Evolutionary conservation across 148 eudicot genomes (phyloP).

Genomic region (Camellia lanceoleosa): DNA sequence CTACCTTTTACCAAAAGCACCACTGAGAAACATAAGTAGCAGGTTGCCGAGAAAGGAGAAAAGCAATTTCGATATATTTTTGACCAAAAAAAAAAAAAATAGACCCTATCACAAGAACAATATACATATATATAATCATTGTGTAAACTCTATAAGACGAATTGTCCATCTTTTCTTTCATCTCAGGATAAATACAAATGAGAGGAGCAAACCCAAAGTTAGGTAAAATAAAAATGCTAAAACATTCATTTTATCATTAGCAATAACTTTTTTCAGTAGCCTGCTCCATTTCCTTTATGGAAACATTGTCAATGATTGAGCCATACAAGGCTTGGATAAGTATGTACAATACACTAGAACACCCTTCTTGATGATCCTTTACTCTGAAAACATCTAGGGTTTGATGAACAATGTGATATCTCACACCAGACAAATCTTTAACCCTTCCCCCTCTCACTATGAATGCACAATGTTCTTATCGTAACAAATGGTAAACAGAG

Average conservation of each 20-base stretch:
- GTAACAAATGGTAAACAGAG: too few species aligned
- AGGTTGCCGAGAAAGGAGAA: too few species aligned
- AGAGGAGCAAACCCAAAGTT: background rate
- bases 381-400: background rate
- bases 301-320: background rate
- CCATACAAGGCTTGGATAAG: background rate
- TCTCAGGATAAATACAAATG: background rate
- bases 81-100: too few species aligned
- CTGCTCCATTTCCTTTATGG: background rate
- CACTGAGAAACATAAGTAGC: too few species aligned
- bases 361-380: background rate
- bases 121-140: background rate
- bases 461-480: too few species aligned
- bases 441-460: background rate
- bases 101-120: too few species aligned
- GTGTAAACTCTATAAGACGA: background rate
- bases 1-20: too few species aligned
- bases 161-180: background rate
- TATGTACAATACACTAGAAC: background rate
- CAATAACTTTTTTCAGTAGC: background rate
- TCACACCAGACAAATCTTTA: background rate
- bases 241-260: background rate
- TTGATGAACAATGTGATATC: background rate
- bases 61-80: too few species aligned
- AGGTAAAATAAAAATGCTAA: background rate